Percentiles rank a stretch among this genome's conserved stretches.
Conservation (phyloP, 23 red algal genomes). For the Gracilaria caudata region DNA sequence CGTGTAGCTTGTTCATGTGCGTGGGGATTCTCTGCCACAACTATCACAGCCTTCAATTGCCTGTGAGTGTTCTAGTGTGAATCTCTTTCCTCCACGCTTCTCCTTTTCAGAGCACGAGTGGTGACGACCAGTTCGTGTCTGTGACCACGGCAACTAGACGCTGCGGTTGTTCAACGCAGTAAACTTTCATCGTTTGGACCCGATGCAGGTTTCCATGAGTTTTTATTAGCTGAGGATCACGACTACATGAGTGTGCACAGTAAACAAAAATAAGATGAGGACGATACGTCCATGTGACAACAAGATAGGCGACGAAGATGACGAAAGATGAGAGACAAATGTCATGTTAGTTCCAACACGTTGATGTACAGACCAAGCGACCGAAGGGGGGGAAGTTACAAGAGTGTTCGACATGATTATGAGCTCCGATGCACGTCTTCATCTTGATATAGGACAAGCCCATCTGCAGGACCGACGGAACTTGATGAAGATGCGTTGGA, state of each 20-base stretch:
- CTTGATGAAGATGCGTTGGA: constrained; percentile 11
- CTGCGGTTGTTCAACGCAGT: no score
- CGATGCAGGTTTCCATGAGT: background rate
- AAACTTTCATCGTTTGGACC: background rate
- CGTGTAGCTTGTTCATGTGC: no score
- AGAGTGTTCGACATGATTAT: background rate
- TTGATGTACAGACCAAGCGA: background rate
- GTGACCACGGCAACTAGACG: no score
- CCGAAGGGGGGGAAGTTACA: background rate
- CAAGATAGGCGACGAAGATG: background rate
- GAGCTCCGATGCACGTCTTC: background rate
- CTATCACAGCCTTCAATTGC: no score
- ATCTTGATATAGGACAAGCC: background rate
- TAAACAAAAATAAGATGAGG: constrained; percentile 18
- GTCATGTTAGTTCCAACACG: background rate
- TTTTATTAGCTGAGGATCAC: constrained; percentile 9
- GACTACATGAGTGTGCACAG: background rate
- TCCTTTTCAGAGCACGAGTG: no score
- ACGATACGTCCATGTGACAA: background rate
- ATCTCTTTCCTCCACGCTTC: no score
- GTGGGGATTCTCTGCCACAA: no score
- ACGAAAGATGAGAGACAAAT: background rate
- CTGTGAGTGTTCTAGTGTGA: no score
- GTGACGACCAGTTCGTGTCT: no score
- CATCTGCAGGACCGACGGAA: background rate